Conservation (phyloP, 73 alveolate species). For the Uronychia setigera region DNA sequence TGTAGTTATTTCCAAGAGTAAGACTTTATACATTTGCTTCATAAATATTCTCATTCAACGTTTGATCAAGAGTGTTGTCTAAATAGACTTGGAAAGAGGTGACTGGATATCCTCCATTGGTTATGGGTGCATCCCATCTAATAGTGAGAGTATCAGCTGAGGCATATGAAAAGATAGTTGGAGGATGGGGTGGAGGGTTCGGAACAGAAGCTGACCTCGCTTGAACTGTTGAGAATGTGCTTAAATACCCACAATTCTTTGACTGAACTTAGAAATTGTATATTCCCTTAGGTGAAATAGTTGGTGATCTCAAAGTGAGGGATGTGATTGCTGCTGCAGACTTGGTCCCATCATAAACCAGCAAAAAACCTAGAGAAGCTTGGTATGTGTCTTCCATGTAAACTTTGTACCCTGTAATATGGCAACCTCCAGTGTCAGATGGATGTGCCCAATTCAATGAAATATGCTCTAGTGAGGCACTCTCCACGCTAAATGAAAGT, state of each 20-base stretch:
- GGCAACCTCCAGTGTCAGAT: constrained; percentile 67
- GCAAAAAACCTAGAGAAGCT: constrained; percentile 31
- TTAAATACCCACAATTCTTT: constrained; percentile 66
- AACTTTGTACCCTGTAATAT: constrained; percentile 67
- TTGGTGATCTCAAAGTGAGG: constrained; percentile 41
- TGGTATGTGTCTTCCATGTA: constrained; percentile 53
- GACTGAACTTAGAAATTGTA: constrained; percentile 63
- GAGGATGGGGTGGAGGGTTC: constrained; percentile 43
- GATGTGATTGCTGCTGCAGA: constrained; percentile 33
- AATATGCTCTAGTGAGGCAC: constrained; percentile 38
- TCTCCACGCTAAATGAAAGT: constrained; percentile 43
- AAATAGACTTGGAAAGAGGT: constrained; percentile 41
- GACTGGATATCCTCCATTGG: constrained; percentile 78
- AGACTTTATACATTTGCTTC: constrained; percentile 32
- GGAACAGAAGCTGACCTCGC: constrained; percentile 75
- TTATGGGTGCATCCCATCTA: constrained; percentile 38
- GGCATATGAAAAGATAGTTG: constrained; percentile 42
- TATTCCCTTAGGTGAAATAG: constrained; percentile 52
- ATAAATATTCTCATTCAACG: constrained; percentile 8
- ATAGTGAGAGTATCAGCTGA: constrained; percentile 50
- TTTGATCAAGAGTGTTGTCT: constrained; percentile 19
- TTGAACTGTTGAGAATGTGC: constrained; percentile 27
- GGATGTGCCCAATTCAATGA: constrained; percentile 74
- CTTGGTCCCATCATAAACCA: constrained; percentile 71
- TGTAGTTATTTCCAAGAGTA: constrained; percentile 48